phyloP scores from a whole-genome alignment of 208 protist species.

The Vickermania ingenoplastis region DNA sequence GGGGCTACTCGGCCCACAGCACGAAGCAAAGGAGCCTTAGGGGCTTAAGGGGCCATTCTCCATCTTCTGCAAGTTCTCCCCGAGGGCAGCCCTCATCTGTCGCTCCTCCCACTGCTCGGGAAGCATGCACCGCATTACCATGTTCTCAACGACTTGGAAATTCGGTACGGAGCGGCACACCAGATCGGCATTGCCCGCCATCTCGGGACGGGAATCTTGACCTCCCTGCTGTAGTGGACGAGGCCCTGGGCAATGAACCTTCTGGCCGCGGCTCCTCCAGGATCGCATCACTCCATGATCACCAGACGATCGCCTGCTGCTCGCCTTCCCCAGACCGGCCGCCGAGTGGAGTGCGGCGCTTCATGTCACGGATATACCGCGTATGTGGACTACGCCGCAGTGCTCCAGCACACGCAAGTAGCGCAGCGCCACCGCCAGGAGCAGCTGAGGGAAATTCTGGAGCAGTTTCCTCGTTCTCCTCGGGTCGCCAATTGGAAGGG shows the following conservation, averaged over 20 bases:
- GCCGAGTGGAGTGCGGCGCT: background rate
- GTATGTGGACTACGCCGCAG: background rate
- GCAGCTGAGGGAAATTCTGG: too few relatives aligned
- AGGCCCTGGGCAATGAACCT: conserved; percentile 7
- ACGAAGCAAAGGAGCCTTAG: too few relatives aligned
- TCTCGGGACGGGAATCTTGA: conserved; percentile 8
- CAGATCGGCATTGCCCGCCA: conserved; percentile 8
- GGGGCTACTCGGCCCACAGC: conserved; percentile 15
- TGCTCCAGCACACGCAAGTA: too few relatives aligned
- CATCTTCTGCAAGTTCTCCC: conserved; percentile 1
- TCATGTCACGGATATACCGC: background rate
- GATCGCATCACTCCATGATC: conserved; percentile 7
- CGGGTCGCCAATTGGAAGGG: too few relatives aligned
- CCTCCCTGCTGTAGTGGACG: conserved; percentile 6
- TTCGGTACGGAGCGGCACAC: conserved; percentile 10
- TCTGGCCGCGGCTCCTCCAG: background rate
- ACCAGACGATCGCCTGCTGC: background rate
- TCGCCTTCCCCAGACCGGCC: background rate
- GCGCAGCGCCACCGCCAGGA: too few relatives aligned
- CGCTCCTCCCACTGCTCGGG: conserved; percentile 7
- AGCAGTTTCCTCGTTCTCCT: too few relatives aligned
- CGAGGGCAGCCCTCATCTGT: too few relatives aligned
- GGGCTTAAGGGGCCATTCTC: conserved; percentile 7
- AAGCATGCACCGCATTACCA: conserved; percentile 6
- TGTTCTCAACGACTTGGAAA: conserved; percentile 6